Evolutionary conservation across 495 filamentous ascomycete species (phyloP).

Genomic region (Xanthoparmelia taractica): DNA sequence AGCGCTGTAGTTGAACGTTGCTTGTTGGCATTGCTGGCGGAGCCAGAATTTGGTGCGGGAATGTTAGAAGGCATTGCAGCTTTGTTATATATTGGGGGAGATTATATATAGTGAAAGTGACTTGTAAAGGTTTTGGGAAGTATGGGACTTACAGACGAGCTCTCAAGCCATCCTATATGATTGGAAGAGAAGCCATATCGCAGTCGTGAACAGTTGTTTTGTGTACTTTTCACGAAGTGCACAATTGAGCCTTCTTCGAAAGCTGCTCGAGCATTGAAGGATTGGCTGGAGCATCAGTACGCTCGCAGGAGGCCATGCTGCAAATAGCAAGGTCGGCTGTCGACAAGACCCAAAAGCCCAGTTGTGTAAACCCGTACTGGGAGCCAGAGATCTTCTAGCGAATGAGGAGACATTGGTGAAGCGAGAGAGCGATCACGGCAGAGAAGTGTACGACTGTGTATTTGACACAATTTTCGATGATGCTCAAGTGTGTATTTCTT

Average conservation of each 20-base stretch:
- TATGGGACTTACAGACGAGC: not conserved
- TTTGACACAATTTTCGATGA: not conserved
- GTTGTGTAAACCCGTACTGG: not conserved
- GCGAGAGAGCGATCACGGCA: not conserved
- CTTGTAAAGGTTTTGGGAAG: not conserved
- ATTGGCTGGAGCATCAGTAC: not conserved
- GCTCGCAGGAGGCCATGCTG: not conserved
- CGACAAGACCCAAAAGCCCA: not conserved
- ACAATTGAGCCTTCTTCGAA: not conserved
- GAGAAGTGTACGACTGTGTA: not conserved
- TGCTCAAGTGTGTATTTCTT: not conserved
- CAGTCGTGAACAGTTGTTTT: not conserved
- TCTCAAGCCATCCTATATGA: not conserved
- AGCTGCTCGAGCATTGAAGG: not conserved
- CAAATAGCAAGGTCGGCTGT: not conserved
- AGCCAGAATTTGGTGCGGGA: not conserved
- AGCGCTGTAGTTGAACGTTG: not conserved
- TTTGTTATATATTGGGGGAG: not conserved
- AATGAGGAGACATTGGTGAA: too few relatives aligned
- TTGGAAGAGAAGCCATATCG: too few relatives aligned
- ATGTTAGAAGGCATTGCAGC: not conserved
- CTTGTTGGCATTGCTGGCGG: not conserved
- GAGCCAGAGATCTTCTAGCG: not conserved
- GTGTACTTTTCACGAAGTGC: not conserved
- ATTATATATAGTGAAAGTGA: not conserved